phyloP scores from a whole-genome alignment of 139 green algal genomes.

The Bryopsis sp. region DNA sequence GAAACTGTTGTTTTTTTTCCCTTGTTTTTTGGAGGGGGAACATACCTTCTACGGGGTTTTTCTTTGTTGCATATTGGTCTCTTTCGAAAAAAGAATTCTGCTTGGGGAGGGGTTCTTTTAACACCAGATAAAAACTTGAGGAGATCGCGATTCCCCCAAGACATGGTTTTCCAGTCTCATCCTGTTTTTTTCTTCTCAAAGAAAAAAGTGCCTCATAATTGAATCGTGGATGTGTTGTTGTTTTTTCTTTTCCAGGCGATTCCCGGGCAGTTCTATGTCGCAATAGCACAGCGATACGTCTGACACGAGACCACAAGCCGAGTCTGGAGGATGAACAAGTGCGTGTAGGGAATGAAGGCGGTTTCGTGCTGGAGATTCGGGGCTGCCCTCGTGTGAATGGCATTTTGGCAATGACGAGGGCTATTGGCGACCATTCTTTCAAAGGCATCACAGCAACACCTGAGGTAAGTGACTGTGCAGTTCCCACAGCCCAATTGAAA shows the following conservation, averaged over 20 bases:
- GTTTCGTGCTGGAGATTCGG: constrained; percentile 41
- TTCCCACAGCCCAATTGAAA: too few species aligned
- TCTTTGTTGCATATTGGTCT: not conserved
- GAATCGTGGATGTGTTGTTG: not conserved
- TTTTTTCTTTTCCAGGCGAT: constrained; percentile 5
- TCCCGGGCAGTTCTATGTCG: constrained; percentile 18
- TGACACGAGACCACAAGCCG: constrained; percentile 23
- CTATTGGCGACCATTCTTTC: constrained; percentile 47
- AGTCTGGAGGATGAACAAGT: constrained; percentile 30
- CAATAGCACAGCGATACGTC: not conserved
- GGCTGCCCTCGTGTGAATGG: constrained; percentile 51
- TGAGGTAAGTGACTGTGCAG: too few species aligned
- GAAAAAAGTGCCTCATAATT: not conserved
- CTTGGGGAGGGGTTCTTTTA: not conserved
- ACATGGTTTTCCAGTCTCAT: not conserved
- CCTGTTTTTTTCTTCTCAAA: not conserved
- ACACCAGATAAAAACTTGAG: not conserved
- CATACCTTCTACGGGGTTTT: too few species aligned
- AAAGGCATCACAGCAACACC: constrained; percentile 30
- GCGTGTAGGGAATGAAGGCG: constrained; percentile 37
- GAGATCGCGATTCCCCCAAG: not conserved
- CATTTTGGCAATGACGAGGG: constrained; percentile 49
- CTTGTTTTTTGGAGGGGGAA: too few species aligned
- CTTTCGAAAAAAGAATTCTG: too few species aligned
- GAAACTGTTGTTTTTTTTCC: too few species aligned